Evolutionary conservation across 2,329 filamentous ascomycete species (phyloP).

Genomic region (Phyllosticta capitalensis): DNA sequence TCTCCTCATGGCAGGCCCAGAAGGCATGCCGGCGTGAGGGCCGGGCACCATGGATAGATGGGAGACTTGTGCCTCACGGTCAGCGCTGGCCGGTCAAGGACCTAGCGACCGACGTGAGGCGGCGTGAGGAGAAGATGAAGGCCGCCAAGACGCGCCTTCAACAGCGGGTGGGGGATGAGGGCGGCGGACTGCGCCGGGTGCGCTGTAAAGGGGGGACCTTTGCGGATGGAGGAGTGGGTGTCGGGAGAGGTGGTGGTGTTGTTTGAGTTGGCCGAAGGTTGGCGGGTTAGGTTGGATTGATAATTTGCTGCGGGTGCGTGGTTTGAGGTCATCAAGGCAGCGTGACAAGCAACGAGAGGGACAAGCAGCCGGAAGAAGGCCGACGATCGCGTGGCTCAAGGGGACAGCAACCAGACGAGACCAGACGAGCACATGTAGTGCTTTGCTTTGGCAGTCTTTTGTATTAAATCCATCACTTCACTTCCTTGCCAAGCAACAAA

Average conservation of each 20-base stretch:
- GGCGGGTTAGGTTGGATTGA: slow-evolving; percentile 5
- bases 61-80: slow-evolving; percentile 35
- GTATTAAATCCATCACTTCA: background rate
- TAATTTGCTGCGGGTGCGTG: background rate
- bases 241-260: background rate
- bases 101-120: slow-evolving; percentile 31
- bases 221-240: background rate
- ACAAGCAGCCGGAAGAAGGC: background rate
- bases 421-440: background rate
- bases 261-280: slow-evolving; percentile 5
- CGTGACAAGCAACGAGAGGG: background rate
- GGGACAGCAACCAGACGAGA: background rate
- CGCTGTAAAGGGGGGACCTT: background rate
- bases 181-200: slow-evolving; percentile 2
- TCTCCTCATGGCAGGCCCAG: slow-evolving; percentile 29
- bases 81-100: slow-evolving; percentile 25
- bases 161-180: background rate
- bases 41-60: slow-evolving; percentile 62
- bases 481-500: too few species aligned
- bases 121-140: slow-evolving; percentile 16
- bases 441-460: background rate
- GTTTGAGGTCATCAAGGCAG: background rate
- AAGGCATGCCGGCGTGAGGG: slow-evolving; percentile 35
- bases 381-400: background rate
- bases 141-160: slow-evolving; percentile 8